A percentile compares a stretch with the other conserved stretches of the same genome.
These are phyloP conservation scores for Acanthamoeba castellanii DNA, from an alignment of 208 protist species.

Conservation along the genomic window DNA sequence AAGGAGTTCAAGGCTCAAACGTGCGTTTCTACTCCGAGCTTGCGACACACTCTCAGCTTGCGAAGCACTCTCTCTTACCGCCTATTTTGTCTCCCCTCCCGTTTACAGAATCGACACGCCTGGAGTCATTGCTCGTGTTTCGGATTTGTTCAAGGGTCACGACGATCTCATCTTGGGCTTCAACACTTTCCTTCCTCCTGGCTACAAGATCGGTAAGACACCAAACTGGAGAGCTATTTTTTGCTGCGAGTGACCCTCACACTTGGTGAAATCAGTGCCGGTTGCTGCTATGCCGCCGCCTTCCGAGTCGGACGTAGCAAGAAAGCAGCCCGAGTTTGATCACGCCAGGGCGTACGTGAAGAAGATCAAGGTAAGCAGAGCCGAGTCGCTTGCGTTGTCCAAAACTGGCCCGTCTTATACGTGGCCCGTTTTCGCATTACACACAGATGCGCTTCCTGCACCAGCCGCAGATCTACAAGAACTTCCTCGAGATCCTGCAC, in stretches of 20 bases:
- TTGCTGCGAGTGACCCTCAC: not conserved
- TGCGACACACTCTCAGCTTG: not conserved
- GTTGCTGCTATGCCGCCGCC: not conserved
- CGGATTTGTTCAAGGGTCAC: conserved; percentile 91
- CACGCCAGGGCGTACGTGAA: conserved; percentile 90
- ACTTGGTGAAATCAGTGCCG: not conserved
- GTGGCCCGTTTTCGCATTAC: not conserved
- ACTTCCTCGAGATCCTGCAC: conserved; percentile 92
- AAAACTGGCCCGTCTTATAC: not conserved
- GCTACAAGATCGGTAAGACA: conserved; percentile 87
- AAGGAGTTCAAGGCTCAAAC: conserved; percentile 89
- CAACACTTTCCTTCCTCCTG: conserved; percentile 93
- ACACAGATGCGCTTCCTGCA: conserved; percentile 83
- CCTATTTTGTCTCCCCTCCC: not conserved
- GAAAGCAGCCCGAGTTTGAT: conserved; percentile 87
- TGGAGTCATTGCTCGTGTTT: conserved; percentile 91
- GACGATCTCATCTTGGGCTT: conserved; percentile 91
- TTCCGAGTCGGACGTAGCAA: not conserved
- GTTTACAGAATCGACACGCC: conserved; percentile 89
- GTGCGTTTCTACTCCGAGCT: conserved; percentile 36
- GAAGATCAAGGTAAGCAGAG: conserved; percentile 86
- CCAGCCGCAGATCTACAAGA: conserved; percentile 89
- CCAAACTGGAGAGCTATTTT: not conserved
- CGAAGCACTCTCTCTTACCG: not conserved
- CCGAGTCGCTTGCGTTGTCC: not conserved